Base-by-base conservation (phyloP, 192 early-diverging fungal species). In the Fimicolochytrium jonesii region DNA sequence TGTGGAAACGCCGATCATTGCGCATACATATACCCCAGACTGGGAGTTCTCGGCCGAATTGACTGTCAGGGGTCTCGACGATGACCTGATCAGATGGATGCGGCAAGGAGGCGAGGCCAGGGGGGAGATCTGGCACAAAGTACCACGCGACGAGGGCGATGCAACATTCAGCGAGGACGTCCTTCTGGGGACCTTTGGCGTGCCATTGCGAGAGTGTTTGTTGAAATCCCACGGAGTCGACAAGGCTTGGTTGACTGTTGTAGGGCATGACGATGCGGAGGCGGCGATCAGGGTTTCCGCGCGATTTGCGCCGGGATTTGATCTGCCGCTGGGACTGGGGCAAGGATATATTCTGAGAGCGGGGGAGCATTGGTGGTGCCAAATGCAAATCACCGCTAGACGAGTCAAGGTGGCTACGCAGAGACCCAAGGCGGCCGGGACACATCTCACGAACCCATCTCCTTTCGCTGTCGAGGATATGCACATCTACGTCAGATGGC, bases 61-160 rank as follows among this genome's bases (percentile, higher is more conserved):
- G 26, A 26, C 46, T 1, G 18, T 74, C 4, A 32, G 43, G 15
- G 48, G 36, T 10, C 30, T 63, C 15, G 66, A 64, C 37, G 68
- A 53, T 13, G 43, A 48, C 9, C 35, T 71, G 1, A n/a, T 75
- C 17, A 5, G 53, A 11, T 75, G 65, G 65, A 75, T 75, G 28
- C 23, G 41, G 22, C 23, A 64, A 13, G 69, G 66, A 35, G 73
- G 69, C 5, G 31, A 33, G n/a, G 65, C 61, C 7, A 29, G 60
- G 4, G 73, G 73, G 4, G 69, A 75, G 49, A 46, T 75, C 25
- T 75, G 73, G 73, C 68, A 72, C 31, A 29, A 37, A 3, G 48
- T 56, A 13, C 39, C 50, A 17, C 33, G n/a, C 15, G 33, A 42
- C 20, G 26, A 37, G n/a, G 48, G 9, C n/a, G 56, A 49, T 34